Percentiles rank a stretch among this genome's conserved stretches.
phyloP scores from a whole-genome alignment of 2,329 filamentous ascomycete genomes.

The Sporothrix inflata region DNA sequence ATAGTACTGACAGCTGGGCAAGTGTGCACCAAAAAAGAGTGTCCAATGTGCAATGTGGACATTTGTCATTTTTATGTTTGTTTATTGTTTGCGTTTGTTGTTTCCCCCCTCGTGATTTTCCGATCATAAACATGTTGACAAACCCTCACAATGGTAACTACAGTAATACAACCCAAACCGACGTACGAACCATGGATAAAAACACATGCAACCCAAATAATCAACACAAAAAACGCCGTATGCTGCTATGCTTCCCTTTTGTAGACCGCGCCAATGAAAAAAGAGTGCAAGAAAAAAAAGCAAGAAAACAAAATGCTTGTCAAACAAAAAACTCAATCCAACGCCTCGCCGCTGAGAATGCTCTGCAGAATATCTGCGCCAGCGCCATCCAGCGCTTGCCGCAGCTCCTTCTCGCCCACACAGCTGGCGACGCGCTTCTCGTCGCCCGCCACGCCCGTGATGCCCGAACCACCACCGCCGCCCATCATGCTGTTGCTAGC shows the following conservation, averaged over 20 bases:
- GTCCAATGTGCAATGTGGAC: not conserved
- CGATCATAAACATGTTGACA: conserved; percentile 13
- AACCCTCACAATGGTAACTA: not conserved
- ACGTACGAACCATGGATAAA: not conserved
- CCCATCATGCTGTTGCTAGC: conserved; percentile 47
- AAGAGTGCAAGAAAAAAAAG: not conserved
- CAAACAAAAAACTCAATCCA: conserved; percentile 49
- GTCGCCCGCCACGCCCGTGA: conserved; percentile 61
- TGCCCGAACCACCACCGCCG: conserved; percentile 60
- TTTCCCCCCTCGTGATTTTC: not conserved
- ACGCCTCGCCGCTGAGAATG: conserved; percentile 63
- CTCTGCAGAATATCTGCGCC: conserved; percentile 64
- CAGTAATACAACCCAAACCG: not conserved
- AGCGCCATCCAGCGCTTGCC: conserved; percentile 66
- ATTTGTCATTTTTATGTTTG: not conserved
- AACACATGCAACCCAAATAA: not conserved
- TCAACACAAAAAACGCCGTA: not conserved
- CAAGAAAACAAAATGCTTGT: not conserved
- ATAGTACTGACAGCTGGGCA: not conserved
- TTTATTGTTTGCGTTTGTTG: not conserved
- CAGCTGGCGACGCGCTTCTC: conserved; percentile 79
- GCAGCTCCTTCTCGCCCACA: conserved; percentile 78
- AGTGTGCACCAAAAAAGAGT: not conserved
- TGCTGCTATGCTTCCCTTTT: conserved; percentile 15
- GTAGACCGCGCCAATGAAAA: conserved; percentile 1